Percentiles rank a stretch among this genome's conserved stretches.
phyloP scores from a whole-genome alignment of 768 basidiomycete genomes.

The Suillus subalutaceus region DNA sequence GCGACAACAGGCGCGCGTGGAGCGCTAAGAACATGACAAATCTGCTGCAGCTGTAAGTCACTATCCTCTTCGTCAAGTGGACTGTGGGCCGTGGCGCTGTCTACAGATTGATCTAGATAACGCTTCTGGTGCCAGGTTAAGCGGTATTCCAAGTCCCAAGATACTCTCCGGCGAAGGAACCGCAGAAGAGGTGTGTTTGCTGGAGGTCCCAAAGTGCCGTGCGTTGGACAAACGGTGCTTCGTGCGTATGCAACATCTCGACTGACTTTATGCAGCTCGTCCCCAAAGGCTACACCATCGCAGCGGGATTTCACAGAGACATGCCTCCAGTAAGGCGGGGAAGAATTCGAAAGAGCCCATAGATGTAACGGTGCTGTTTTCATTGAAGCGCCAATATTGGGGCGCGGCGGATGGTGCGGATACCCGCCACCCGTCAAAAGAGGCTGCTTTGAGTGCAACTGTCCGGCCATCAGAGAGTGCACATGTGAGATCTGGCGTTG shows the following conservation, averaged over 20 bases:
- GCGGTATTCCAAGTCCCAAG: constrained; percentile 65
- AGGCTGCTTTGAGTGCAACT: constrained; percentile 46
- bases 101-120: constrained; percentile 58
- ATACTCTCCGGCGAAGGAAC: constrained; percentile 57
- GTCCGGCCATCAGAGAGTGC: constrained; percentile 45
- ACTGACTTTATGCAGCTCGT: constrained; percentile 51
- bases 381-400: constrained; percentile 64
- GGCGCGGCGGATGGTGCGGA: constrained; percentile 53
- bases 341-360: constrained; percentile 55
- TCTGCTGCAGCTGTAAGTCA: constrained; percentile 42
- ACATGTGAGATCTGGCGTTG: constrained; percentile 52
- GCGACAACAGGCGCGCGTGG: constrained; percentile 50
- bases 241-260: constrained; percentile 36
- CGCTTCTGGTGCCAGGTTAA: constrained; percentile 70
- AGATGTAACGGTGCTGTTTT: constrained; percentile 57
- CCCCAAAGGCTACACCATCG: constrained; percentile 59
- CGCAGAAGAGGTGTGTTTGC: constrained; percentile 39
- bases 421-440: constrained; percentile 47
- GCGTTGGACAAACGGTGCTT: constrained; percentile 21
- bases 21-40: constrained; percentile 58
- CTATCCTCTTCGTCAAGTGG: constrained; percentile 53
- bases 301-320: constrained; percentile 41
- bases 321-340: constrained; percentile 58
- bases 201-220: constrained; percentile 26
- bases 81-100: constrained; percentile 43